These are phyloP conservation scores for Stylosanthes scabra DNA, from an alignment of 331 rosid species.

Conservation along the genomic window DNA sequence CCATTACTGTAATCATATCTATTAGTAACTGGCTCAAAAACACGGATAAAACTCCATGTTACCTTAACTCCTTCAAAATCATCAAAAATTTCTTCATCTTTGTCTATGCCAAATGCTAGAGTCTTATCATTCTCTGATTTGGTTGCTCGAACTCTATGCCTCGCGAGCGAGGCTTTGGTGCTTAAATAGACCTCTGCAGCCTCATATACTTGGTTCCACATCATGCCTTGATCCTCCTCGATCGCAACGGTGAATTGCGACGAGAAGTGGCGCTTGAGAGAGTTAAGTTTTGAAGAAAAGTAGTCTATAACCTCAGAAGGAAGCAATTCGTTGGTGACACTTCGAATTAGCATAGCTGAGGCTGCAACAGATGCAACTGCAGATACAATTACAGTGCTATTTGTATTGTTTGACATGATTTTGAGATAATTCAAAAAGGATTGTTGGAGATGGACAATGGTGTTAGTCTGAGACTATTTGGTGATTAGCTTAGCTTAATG, in stretches of 20 bases:
- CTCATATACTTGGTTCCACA: slow-evolving; percentile 39
- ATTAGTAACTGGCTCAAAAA: not conserved
- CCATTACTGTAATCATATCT: not conserved
- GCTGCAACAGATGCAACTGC: slow-evolving; percentile 45
- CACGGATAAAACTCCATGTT: slow-evolving; percentile 32
- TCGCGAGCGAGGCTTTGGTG: slow-evolving; percentile 29
- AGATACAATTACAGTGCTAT: slow-evolving; percentile 29
- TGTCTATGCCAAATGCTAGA: slow-evolving; percentile 37
- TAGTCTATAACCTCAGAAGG: slow-evolving; percentile 14
- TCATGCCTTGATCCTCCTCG: slow-evolving; percentile 43
- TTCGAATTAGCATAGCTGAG: slow-evolving; percentile 41
- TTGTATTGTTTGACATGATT: not conserved
- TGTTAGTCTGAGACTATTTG: too few relatives aligned
- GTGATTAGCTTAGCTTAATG: not conserved
- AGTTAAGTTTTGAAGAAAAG: not conserved
- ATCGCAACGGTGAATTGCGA: slow-evolving; percentile 33
- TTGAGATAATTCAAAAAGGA: too few relatives aligned
- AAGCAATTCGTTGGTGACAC: slow-evolving; percentile 35
- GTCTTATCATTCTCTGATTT: slow-evolving; percentile 26
- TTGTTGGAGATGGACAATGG: not conserved
- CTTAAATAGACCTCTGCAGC: slow-evolving; percentile 41
- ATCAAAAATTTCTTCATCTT: slow-evolving; percentile 41
- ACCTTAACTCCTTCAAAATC: slow-evolving; percentile 32
- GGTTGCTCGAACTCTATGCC: slow-evolving; percentile 31
- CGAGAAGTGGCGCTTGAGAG: slow-evolving; percentile 17